Percentiles rank a stretch among this genome's conserved stretches.
Evolutionary conservation across 192 early-diverging fungal genomes (phyloP).

Genomic region (Backusella psychrophila): DNA sequence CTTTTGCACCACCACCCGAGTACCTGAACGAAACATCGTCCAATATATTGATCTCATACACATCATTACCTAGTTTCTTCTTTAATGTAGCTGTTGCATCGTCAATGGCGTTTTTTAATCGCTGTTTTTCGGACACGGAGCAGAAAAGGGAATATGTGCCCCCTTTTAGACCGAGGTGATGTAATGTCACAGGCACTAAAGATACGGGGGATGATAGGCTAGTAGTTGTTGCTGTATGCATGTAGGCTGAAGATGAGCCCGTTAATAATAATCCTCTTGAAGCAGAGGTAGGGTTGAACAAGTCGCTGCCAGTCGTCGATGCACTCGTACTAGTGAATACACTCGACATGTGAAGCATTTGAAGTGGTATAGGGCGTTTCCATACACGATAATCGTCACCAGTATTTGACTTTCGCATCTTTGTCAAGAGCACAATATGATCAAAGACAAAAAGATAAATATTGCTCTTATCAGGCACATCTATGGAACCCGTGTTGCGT

Average conservation of each 20-base stretch:
- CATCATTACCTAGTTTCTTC: conserved; percentile 36
- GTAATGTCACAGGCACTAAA: conserved; percentile 11
- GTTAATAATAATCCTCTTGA: neutral
- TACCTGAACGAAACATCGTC: conserved; percentile 48
- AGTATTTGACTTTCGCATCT: conserved; percentile 55
- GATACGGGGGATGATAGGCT: neutral
- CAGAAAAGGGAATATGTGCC: conserved; percentile 72
- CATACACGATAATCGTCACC: conserved; percentile 61
- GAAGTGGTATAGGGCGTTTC: conserved; percentile 78
- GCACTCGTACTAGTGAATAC: neutral
- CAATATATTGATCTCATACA: conserved; percentile 54
- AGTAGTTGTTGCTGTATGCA: neutral
- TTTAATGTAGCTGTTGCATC: conserved; percentile 50
- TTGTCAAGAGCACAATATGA: conserved; percentile 78
- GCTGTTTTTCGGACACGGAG: conserved; percentile 57
- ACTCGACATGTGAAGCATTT: conserved; percentile 48
- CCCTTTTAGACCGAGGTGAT: conserved; percentile 28
- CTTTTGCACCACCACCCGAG: conserved; percentile 16
- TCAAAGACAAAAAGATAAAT: conserved; percentile 86
- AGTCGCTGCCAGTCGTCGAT: neutral
- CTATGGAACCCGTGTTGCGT: conserved; percentile 28
- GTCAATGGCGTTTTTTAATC: conserved; percentile 82
- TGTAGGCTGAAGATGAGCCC: neutral
- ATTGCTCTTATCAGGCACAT: conserved; percentile 56
- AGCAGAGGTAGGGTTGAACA: neutral